These are phyloP conservation scores for Talaromyces borbonicus DNA, from an alignment of 495 filamentous ascomycete genomes.

Conservation along the genomic window DNA sequence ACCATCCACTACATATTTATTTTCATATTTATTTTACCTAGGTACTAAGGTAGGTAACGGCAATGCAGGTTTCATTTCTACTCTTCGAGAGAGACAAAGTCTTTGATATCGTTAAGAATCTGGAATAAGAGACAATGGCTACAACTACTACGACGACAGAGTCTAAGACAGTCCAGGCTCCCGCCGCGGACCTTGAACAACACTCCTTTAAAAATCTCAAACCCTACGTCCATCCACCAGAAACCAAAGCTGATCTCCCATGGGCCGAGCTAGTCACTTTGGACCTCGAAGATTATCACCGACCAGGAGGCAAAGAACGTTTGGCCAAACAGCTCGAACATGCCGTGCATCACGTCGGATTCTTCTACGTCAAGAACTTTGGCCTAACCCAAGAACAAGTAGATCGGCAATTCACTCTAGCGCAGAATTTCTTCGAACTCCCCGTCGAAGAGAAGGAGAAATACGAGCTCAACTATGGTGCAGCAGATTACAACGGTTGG, in stretches of 20 bases:
- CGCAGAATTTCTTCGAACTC: constrained; percentile 43
- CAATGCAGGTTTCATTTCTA: not conserved
- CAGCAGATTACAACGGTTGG: constrained; percentile 36
- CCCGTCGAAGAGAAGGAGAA: constrained; percentile 46
- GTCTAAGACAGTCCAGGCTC: not conserved
- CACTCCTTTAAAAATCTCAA: not conserved
- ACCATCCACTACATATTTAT: not conserved
- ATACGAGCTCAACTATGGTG: constrained; percentile 35
- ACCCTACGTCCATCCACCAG: constrained; percentile 1
- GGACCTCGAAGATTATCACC: constrained; percentile 38
- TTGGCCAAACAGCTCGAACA: constrained; percentile 42
- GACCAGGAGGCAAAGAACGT: constrained; percentile 41
- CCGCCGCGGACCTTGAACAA: not conserved
- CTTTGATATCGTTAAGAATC: not conserved
- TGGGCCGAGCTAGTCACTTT: constrained; percentile 44
- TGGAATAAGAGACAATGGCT: not conserved
- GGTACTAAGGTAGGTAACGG: no score
- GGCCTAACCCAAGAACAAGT: constrained; percentile 47
- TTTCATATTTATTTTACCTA: no score
- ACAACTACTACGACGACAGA: constrained; percentile 2
- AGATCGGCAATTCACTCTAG: constrained; percentile 46
- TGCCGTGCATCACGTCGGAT: constrained; percentile 40
- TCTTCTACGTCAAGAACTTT: constrained; percentile 48
- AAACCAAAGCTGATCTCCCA: constrained; percentile 9
- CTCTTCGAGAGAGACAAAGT: not conserved